These are phyloP conservation scores for Plectosphaerella cucumerina DNA, from an alignment of 2,329 filamentous ascomycete genomes.

Conservation along the genomic window DNA sequence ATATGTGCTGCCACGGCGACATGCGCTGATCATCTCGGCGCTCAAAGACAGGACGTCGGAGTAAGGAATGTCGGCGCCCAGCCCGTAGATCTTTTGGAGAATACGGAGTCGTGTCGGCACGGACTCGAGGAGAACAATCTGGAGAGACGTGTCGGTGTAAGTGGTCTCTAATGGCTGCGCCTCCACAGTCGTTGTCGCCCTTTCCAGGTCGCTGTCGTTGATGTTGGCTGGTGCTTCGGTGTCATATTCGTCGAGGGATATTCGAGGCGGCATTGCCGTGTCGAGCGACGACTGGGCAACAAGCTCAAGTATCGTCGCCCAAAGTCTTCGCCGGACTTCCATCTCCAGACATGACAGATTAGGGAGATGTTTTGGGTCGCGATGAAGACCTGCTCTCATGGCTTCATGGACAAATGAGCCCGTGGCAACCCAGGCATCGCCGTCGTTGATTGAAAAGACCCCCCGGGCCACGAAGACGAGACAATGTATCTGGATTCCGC, in stretches of 20 bases:
- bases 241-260: constrained; percentile 31
- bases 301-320: neutral
- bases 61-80: constrained; percentile 28
- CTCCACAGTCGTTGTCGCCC: constrained; percentile 11
- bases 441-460: constrained; percentile 34
- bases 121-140: constrained; percentile 29
- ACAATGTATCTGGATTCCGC: constrained; percentile 34
- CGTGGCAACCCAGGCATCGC: constrained; percentile 35
- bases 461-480: constrained; percentile 33
- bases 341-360: constrained; percentile 27
- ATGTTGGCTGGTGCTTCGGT: constrained; percentile 30
- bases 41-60: constrained; percentile 27
- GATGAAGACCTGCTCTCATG: constrained; percentile 41
- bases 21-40: constrained; percentile 23
- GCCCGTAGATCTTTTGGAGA: constrained; percentile 26
- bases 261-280: neutral
- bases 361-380: constrained; percentile 34
- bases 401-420: constrained; percentile 35
- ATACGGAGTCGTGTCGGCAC: constrained; percentile 29
- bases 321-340: constrained; percentile 29
- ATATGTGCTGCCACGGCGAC: constrained; percentile 16
- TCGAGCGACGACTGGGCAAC: neutral
- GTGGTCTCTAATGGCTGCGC: constrained; percentile 14
- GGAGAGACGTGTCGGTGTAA: constrained; percentile 28
- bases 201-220: constrained; percentile 22